Percentiles rank a stretch among this genome's conserved stretches.
Evolutionary conservation across 2,329 filamentous ascomycete genomes (phyloP).

Genomic region (Orbilia quercus): DNA sequence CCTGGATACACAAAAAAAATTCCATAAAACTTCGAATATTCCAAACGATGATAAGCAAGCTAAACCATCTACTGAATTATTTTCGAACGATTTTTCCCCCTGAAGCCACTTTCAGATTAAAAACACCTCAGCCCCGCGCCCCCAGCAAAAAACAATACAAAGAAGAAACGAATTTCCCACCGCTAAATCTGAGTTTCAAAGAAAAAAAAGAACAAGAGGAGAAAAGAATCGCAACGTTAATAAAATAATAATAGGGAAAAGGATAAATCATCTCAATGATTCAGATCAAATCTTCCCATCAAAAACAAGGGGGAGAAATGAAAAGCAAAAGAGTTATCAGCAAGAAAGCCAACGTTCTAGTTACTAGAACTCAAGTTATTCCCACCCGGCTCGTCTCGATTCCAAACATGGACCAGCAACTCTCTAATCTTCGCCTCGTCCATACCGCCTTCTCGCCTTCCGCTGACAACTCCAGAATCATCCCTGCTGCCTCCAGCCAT

Average conservation of each 20-base stretch:
- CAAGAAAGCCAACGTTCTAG: constrained; percentile 13
- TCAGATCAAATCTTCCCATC: background rate
- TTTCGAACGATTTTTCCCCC: constrained; percentile 1
- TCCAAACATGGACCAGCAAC: constrained; percentile 54
- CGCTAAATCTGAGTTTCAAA: too few species aligned
- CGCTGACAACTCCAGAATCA: constrained; percentile 45
- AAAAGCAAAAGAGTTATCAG: constrained; percentile 17
- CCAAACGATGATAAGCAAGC: constrained; percentile 9
- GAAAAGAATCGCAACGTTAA: constrained; percentile 14
- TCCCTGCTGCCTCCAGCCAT: constrained; percentile 50
- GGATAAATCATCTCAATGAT: constrained; percentile 11
- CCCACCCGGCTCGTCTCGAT: constrained; percentile 51
- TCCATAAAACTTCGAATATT: background rate
- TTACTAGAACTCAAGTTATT: constrained; percentile 53
- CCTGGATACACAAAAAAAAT: background rate
- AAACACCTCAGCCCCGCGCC: constrained; percentile 20
- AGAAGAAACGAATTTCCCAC: constrained; percentile 10
- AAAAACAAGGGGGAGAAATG: constrained; percentile 16
- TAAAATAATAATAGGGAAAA: constrained; percentile 26
- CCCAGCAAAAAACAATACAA: background rate
- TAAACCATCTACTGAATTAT: constrained; percentile 3
- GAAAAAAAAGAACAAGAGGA: too few species aligned
- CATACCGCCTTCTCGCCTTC: constrained; percentile 36
- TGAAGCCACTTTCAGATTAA: constrained; percentile 8
- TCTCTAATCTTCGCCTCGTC: constrained; percentile 55